These are phyloP conservation scores for Ganoderma sp. DNA, from an alignment of 1,284 basidiomycete genomes.

Conservation along the genomic window DNA sequence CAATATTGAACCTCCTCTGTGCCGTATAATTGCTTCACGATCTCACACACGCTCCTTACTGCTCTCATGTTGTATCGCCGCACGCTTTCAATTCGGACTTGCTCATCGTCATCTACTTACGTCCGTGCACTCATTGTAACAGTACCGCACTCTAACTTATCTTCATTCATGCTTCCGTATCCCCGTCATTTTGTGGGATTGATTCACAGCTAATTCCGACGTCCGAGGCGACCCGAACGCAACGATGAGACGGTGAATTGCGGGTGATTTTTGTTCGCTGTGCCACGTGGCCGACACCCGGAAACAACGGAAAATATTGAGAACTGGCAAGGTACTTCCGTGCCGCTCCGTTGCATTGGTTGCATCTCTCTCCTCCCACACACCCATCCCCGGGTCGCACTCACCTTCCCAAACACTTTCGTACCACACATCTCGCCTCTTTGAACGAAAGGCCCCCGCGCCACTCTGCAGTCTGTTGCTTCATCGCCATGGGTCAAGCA, in stretches of 20 bases:
- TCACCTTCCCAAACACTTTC: neutral
- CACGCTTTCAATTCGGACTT: constrained; percentile 10
- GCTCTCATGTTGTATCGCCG: constrained; percentile 17
- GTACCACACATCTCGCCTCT: neutral
- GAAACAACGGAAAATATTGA: constrained; percentile 5
- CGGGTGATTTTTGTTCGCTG: neutral
- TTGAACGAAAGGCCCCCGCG: neutral
- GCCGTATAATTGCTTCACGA: neutral
- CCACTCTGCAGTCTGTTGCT: neutral
- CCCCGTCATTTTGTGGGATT: neutral
- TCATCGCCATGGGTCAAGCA: constrained; percentile 37
- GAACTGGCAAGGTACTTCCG: constrained; percentile 11
- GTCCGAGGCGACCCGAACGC: neutral
- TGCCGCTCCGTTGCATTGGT: constrained; percentile 27
- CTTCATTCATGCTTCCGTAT: constrained; percentile 10
- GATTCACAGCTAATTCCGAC: neutral
- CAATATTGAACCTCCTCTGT: neutral
- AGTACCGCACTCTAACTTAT: constrained; percentile 18
- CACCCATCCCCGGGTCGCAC: constrained; percentile 10
- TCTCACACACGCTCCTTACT: neutral
- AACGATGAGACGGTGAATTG: neutral
- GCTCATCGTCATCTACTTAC: constrained; percentile 12
- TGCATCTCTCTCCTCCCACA: constrained; percentile 5
- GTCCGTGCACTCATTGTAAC: constrained; percentile 23
- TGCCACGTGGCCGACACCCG: constrained; percentile 6